Conservation (phyloP, 2,329 filamentous ascomycete genomes). For the Penicillium sp. region DNA sequence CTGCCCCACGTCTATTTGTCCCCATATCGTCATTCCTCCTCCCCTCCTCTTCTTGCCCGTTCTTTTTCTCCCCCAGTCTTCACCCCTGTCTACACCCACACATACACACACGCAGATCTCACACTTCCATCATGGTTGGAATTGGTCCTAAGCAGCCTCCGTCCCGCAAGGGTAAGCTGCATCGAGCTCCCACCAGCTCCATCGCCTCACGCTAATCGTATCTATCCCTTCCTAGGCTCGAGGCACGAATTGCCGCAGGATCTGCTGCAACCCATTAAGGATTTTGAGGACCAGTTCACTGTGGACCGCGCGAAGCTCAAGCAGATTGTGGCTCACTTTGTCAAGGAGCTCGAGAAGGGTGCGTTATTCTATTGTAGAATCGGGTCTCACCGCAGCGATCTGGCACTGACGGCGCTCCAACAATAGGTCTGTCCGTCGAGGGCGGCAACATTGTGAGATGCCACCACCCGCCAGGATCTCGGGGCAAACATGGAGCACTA, state of each 20-base stretch:
- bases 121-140: conserved; percentile 61
- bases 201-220: conserved; percentile 12
- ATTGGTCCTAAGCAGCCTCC: conserved; percentile 66
- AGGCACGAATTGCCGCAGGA: conserved; percentile 89
- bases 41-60: conserved; percentile 12
- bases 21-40: conserved; percentile 28
- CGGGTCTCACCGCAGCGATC: neutral
- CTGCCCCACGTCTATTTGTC: conserved; percentile 28
- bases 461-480: neutral
- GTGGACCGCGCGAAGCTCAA: conserved; percentile 81
- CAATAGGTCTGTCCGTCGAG: conserved; percentile 74
- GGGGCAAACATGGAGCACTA: conserved; percentile 15
- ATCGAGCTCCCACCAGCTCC: conserved; percentile 14
- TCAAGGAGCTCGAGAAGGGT: conserved; percentile 86
- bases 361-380: conserved; percentile 27
- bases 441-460: conserved; percentile 84
- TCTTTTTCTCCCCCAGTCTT: conserved; percentile 6
- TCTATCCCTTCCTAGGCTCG: conserved; percentile 64
- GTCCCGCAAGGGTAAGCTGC: conserved; percentile 72
- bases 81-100: neutral
- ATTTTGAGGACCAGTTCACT: conserved; percentile 81
- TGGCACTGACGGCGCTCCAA: conserved; percentile 14
- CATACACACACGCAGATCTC: neutral
- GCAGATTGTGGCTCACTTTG: conserved; percentile 85
- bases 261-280: conserved; percentile 77